Evolutionary conservation across 805 yeast genomes (phyloP), one percentile per base, ranked within the genome.

Genomic region (Ogataea salicorniae): DNA sequence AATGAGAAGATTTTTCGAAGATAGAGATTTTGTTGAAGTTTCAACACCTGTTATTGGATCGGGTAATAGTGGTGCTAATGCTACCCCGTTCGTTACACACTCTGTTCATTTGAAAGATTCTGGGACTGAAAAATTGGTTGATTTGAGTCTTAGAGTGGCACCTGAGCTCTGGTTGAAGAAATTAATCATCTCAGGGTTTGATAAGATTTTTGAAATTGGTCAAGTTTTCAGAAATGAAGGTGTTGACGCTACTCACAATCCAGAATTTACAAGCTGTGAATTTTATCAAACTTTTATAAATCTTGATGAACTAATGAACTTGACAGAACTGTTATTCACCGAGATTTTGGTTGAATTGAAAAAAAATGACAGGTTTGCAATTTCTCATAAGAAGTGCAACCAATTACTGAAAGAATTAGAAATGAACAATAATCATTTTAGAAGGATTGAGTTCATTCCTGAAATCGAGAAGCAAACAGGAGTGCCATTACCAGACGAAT

Each of bases 151-250:
- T 40, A 70, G 99, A 39, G 92, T 94, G 2, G 97, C 99, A 0
- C 99, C 99, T 0, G 99, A 92, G 60, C 68, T 94, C 36, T 94
- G 97, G 97, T 74, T 94, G 46, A 94, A 94, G 61, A 77, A 86
- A 53, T 67, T 94, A 43, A 77, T 90, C 2, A 81, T 92, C 34
- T 76, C 87, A 7, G 99, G 99, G 1, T 80, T 91, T 58, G 95
- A 91, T 55, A 80, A 78, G 54, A 83, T 94, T 2, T 94, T 79
- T 64, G 98, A 94, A 60, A 79, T 94, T 45, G 97, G 97, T 0
- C 75, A 78, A 45, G 82, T 75, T 41, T 94, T 91, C 65, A 74
- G 99, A 57, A 94, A 94, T 59, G 99, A 94, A 67, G 96, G 97
- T 6, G 74, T 92, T 29, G 99, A 92, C 62, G 73, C 85, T 1